These are phyloP conservation scores for Akanthomyces muscarius DNA, from an alignment of 2,329 filamentous ascomycete genomes.

Conservation along the genomic window DNA sequence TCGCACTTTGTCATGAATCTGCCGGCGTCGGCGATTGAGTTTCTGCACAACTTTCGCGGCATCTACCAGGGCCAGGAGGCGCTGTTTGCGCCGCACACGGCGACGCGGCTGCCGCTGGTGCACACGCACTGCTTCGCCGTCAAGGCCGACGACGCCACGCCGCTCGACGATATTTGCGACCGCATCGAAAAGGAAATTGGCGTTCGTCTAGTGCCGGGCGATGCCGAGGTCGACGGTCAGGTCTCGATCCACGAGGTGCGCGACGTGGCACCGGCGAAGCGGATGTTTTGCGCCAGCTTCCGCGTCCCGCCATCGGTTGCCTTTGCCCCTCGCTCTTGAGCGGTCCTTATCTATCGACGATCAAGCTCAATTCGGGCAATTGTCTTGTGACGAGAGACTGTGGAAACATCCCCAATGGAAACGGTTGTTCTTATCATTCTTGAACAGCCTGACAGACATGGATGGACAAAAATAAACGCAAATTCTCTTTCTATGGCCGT, in stretches of 20 bases:
- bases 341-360: background rate
- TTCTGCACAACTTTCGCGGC: constrained; percentile 64
- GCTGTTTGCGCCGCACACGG: constrained; percentile 60
- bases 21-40: constrained; percentile 82
- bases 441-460: background rate
- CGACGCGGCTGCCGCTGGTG: constrained; percentile 67
- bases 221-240: constrained; percentile 43
- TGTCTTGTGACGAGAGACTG: too few relatives aligned
- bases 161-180: constrained; percentile 47
- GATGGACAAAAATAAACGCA: background rate
- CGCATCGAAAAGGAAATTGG: constrained; percentile 40
- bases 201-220: constrained; percentile 38
- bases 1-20: constrained; percentile 99
- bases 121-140: constrained; percentile 94
- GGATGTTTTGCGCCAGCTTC: constrained; percentile 96
- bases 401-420: too few relatives aligned
- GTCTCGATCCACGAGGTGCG: constrained; percentile 66
- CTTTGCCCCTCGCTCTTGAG: constrained; percentile 49
- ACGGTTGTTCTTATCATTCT: background rate
- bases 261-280: constrained; percentile 87
- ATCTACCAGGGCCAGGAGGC: constrained; percentile 69
- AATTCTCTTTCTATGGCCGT: background rate
- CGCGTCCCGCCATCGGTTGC: constrained; percentile 78
- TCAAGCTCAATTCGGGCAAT: too few relatives aligned
- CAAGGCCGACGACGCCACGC: constrained; percentile 71